Evolutionary conservation across 352 stramenopile species (phyloP), one percentile per base, ranked within the genome.

Genomic region (Phytophthora citrophthora): DNA sequence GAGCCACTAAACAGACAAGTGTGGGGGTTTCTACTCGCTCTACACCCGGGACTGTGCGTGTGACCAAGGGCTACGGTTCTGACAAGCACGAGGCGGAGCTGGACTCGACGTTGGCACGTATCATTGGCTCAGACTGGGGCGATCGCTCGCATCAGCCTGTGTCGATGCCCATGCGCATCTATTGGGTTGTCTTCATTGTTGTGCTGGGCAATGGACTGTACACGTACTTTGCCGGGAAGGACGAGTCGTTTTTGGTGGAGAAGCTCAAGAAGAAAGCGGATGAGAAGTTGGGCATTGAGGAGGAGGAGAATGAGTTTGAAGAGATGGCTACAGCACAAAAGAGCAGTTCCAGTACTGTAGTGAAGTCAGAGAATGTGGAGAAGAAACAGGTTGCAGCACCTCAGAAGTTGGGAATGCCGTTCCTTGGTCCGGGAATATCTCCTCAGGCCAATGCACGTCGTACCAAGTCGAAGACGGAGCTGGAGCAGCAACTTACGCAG

Each of bases 81-180:
- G 57, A 62, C 8, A 81, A 76, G 54, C 64, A 74, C 38, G 74
- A 83, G 40, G 64, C 80, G 10, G 76, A 88, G 43, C 44, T 85
- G 53, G 79, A 88, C 56, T 85, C 79, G 59, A 83, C 79, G 4
- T 63, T 88, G 12, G 79, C 79, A 54, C 81, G 83, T 34, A 74
- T 92, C 63, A 84, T 92, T 24, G 83, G 83, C 43, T 92, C 83
- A 6, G 83, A 92, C 61, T 92, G 83, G 83, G 83, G 75, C 38
- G 83, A 92, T 52, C 83, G 83, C 16, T 81, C 81, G 38, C 74
- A 77, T 27, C 83, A 92, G 71, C 67, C 66, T 20, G 74, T 92
- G 49, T 86, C 83, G 39, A 46, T 86, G 29, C 67, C 79, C 41
- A 92, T 92, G 83, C 84, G 83, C 24, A 45, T 92, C 15, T 92